Evolutionary conservation across 768 basidiomycete genomes (phyloP).

Genomic region (Trametes punicea): DNA sequence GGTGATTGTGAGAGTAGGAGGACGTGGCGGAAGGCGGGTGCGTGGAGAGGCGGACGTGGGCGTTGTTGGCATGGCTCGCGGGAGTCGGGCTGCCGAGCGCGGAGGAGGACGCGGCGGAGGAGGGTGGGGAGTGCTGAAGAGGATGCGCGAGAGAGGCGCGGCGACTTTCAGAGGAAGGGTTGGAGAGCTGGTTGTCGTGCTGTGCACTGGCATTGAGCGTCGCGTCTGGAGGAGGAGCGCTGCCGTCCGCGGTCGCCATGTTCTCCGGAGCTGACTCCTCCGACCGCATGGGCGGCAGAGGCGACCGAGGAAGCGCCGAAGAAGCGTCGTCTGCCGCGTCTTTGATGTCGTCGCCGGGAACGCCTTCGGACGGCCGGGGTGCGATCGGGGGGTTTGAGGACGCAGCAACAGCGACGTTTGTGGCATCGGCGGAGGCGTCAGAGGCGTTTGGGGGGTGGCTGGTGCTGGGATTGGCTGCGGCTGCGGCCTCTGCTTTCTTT

Average conservation of each 20-base stretch:
- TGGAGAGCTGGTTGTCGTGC: conserved; percentile 7
- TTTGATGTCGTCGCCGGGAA: conserved; percentile 3
- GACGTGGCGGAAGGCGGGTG: conserved; percentile 11
- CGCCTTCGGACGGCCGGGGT: neutral
- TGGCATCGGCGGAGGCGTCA: no score
- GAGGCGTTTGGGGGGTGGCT: no score
- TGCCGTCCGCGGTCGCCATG: neutral
- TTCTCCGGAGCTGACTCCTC: conserved; percentile 1
- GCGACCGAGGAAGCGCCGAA: conserved; percentile 2
- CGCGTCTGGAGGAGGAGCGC: neutral
- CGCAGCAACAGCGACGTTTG: neutral
- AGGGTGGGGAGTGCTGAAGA: conserved; percentile 2
- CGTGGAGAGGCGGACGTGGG: conserved; percentile 12
- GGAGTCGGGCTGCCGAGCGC: conserved; percentile 4
- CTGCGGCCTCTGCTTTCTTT: conserved; percentile 38
- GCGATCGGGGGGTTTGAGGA: neutral
- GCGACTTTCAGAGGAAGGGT: conserved; percentile 7
- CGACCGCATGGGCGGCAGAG: neutral
- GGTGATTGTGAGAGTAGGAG: conserved; percentile 10
- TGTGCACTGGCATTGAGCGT: neutral
- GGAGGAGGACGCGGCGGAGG: conserved; percentile 3
- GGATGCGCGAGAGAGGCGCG: conserved; percentile 9
- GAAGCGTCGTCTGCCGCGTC: conserved; percentile 6
- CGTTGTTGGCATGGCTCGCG: conserved; percentile 3
- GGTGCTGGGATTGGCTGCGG: neutral